Base-by-base conservation (phyloP, 345 rosid genomes). In the Linum lewisii region DNA sequence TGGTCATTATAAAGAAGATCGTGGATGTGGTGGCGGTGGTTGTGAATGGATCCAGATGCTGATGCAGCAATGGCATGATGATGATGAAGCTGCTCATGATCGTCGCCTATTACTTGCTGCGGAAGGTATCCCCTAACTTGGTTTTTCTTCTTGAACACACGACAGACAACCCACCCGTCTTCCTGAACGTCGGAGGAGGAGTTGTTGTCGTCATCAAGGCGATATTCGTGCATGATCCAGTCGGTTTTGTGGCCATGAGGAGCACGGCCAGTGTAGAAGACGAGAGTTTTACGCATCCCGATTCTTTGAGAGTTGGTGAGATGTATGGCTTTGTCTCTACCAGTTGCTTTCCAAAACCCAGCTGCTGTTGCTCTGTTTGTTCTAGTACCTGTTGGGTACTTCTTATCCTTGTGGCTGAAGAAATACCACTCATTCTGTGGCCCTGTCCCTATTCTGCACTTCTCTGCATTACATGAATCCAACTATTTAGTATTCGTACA, bases 191-290 rank as follows among this genome's bases (percentile, higher is more conserved):
- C 86, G 7, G 86, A 71, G 68, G 38, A 5, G 38, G 10, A 5
- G 38, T 5, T 34, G 47, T 42, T 42, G 44, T 70, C 82, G 26
- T 86, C 94, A 0, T 83, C 87, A 9, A 93, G 63, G 56, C 99
- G 99, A 61, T 93, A 93, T 66, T 93, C 99, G n/a, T 93, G 99
- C 99, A 93, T 93, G 82, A 93, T 89, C 99, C 99, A 93, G 38
- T 93, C 95, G 0, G 95, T 89, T 74, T 89, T 93, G 22, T 87
- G 91, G 65, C 99, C 99, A 45, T 93, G 97, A 77, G 99, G 99
- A 16, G 99, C 99, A 44, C 99, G 89, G 26, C 99, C 99, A 1
- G 86, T 89, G 76, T 93, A 93, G 78, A 93, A 93, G 64, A 93
- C 99, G 1, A 93, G 92, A 61, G 99, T 93, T 79, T 93, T 93